phyloP scores from a whole-genome alignment of 495 filamentous ascomycete genomes.

The Penicillium taxi region DNA sequence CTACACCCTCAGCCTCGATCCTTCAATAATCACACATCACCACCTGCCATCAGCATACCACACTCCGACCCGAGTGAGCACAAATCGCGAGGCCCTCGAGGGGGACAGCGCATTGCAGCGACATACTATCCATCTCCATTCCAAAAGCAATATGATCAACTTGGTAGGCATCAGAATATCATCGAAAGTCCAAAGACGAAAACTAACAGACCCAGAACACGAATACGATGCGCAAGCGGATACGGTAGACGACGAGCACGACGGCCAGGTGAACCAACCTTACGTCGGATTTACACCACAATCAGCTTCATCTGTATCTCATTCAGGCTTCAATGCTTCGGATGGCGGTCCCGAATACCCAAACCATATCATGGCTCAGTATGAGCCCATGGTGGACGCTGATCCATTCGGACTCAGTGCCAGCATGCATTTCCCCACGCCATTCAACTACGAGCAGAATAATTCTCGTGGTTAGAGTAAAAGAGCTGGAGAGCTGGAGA shows the following conservation, averaged over 20 bases:
- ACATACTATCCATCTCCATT: slow-evolving; percentile 76
- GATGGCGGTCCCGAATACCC: slow-evolving; percentile 28
- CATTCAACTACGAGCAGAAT: slow-evolving; percentile 68
- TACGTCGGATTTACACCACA: slow-evolving; percentile 53
- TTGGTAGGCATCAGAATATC: slow-evolving; percentile 65
- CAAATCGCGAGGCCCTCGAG: slow-evolving; percentile 28
- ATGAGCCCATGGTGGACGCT: slow-evolving; percentile 74
- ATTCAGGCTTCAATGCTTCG: slow-evolving; percentile 34
- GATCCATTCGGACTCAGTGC: slow-evolving; percentile 87
- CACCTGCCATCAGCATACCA: slow-evolving; percentile 34
- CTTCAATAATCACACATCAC: slow-evolving; percentile 31
- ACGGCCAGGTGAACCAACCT: slow-evolving; percentile 59
- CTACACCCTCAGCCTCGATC: slow-evolving; percentile 36
- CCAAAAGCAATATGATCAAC: slow-evolving; percentile 91
- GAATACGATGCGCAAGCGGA: slow-evolving; percentile 97
- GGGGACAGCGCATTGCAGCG: slow-evolving; percentile 31
- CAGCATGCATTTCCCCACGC: slow-evolving; percentile 89
- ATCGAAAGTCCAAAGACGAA: neutral
- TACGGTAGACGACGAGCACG: slow-evolving; percentile 79
- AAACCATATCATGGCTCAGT: slow-evolving; percentile 65
- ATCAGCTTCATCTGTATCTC: slow-evolving; percentile 36
- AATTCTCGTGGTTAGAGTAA: slow-evolving; percentile 35
- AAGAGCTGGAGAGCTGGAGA: too few relatives aligned
- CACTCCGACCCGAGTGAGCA: slow-evolving; percentile 33
- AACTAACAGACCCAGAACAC: slow-evolving; percentile 63